Conservation (phyloP, 2,329 filamentous ascomycete genomes). For the Leptodontidium sp. region DNA sequence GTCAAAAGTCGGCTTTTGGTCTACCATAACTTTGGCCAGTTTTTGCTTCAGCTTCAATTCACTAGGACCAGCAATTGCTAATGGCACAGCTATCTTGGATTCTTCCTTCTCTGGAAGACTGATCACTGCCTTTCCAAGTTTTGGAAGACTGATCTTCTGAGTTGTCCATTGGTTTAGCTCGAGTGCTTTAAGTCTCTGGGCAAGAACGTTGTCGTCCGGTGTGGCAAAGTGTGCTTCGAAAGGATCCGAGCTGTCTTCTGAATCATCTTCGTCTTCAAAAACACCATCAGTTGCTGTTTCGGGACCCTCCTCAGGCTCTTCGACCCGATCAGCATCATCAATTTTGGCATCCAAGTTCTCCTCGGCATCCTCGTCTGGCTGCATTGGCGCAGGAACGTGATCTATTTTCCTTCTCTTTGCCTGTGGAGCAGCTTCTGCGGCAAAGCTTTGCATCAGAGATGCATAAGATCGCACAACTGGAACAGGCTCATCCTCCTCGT, state of each 20-base stretch:
- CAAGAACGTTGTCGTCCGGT: constrained; percentile 68
- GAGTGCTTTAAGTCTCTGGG: constrained; percentile 59
- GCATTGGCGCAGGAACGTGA: constrained; percentile 32
- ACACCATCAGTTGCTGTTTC: constrained; percentile 47
- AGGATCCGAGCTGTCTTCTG: constrained; percentile 68
- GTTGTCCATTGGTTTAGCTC: constrained; percentile 60
- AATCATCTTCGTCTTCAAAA: constrained; percentile 51
- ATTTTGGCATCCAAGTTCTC: constrained; percentile 22
- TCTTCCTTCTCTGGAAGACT: constrained; percentile 55
- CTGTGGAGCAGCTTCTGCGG: constrained; percentile 54
- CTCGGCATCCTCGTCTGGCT: constrained; percentile 33
- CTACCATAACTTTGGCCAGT: constrained; percentile 62
- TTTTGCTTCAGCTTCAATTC: constrained; percentile 75
- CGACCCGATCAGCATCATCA: constrained; percentile 51
- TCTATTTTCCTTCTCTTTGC: constrained; percentile 67
- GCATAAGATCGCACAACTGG: constrained; percentile 60
- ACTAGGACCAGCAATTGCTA: constrained; percentile 48
- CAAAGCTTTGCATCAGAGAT: constrained; percentile 65
- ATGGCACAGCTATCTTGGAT: constrained; percentile 37
- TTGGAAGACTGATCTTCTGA: constrained; percentile 52
- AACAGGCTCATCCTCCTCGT: constrained; percentile 52
- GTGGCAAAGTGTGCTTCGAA: constrained; percentile 83
- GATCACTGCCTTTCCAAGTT: constrained; percentile 58
- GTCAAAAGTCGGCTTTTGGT: constrained; percentile 65
- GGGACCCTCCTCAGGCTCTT: constrained; percentile 60